These are phyloP conservation scores for Schizochytrium sp. DNA, from an alignment of 108 stramenopile genomes.

Conservation along the genomic window DNA sequence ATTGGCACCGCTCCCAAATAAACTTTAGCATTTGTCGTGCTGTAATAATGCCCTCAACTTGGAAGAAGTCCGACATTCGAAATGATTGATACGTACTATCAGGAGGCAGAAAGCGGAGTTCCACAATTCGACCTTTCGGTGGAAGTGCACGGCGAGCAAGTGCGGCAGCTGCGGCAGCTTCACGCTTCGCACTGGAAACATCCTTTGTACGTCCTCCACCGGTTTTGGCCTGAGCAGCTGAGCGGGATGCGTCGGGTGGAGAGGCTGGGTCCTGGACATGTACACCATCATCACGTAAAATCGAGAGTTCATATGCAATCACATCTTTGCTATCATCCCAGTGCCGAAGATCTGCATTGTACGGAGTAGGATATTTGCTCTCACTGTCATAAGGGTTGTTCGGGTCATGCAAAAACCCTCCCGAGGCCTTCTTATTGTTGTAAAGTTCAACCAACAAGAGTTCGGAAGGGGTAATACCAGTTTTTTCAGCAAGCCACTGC, in stretches of 20 bases:
- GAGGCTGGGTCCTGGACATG: background rate
- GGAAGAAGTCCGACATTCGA: slow-evolving; percentile 21
- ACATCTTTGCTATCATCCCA: slow-evolving; percentile 36
- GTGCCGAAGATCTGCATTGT: background rate
- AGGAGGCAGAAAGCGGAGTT: background rate
- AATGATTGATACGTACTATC: background rate
- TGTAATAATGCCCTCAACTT: slow-evolving; percentile 1
- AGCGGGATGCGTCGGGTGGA: background rate
- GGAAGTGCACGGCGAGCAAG: background rate
- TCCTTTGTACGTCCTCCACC: background rate
- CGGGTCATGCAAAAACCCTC: background rate
- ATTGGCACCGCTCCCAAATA: slow-evolving; percentile 17
- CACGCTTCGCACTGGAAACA: background rate
- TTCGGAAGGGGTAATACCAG: background rate
- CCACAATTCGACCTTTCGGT: background rate
- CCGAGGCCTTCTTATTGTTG: slow-evolving; percentile 13
- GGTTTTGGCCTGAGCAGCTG: background rate
- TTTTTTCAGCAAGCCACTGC: background rate
- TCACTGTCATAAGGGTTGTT: background rate
- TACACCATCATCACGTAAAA: background rate
- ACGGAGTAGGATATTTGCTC: background rate
- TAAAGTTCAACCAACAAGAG: slow-evolving; percentile 31
- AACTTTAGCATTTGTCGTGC: slow-evolving; percentile 8
- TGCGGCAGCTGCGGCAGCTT: slow-evolving; percentile 10
- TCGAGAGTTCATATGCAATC: background rate